Evolutionary conservation across 1,139 yeast genomes (phyloP).

Genomic region (Pichiaceae sp.): DNA sequence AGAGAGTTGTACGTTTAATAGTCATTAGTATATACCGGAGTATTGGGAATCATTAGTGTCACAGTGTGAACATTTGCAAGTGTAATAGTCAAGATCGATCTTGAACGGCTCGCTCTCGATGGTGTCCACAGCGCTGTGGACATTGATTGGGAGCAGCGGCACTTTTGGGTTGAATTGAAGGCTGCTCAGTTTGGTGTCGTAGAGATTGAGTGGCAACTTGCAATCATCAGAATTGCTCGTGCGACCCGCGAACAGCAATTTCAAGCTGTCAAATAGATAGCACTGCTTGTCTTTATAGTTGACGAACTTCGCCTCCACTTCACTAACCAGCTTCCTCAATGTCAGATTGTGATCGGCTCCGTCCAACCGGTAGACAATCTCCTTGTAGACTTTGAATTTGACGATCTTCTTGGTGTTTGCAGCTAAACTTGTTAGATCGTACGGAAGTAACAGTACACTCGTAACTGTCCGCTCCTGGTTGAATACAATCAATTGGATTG

Average conservation of each 20-base stretch:
- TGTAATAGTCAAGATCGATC: constrained; percentile 10
- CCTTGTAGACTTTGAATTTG: constrained; percentile 11
- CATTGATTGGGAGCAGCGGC: constrained; percentile 10
- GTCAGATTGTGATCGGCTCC: constrained; percentile 3
- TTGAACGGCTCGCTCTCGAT: constrained; percentile 11
- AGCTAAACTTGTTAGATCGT: constrained; percentile 26
- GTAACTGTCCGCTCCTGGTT: constrained; percentile 32
- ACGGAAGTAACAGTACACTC: constrained; percentile 29
- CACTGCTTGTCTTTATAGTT: constrained; percentile 22
- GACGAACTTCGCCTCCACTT: constrained; percentile 21
- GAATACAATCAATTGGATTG: constrained; percentile 31
- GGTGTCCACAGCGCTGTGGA: constrained; percentile 6
- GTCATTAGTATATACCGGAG: not conserved
- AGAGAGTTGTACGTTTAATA: constrained; percentile 17
- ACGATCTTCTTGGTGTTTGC: constrained; percentile 14
- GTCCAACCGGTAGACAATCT: constrained; percentile 12
- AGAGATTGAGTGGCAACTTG: constrained; percentile 11
- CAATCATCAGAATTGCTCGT: constrained; percentile 8
- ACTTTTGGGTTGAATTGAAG: constrained; percentile 13
- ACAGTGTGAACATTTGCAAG: constrained; percentile 11
- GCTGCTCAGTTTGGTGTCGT: constrained; percentile 1
- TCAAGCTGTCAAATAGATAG: constrained; percentile 27
- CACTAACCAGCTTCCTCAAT: constrained; percentile 12
- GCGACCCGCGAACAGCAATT: constrained; percentile 12
- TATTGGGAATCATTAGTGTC: not conserved